A percentile compares a stretch with the other conserved stretches of the same genome.
Conservation (phyloP, 2,329 filamentous ascomycete genomes). For the Trichophyton equinum region DNA sequence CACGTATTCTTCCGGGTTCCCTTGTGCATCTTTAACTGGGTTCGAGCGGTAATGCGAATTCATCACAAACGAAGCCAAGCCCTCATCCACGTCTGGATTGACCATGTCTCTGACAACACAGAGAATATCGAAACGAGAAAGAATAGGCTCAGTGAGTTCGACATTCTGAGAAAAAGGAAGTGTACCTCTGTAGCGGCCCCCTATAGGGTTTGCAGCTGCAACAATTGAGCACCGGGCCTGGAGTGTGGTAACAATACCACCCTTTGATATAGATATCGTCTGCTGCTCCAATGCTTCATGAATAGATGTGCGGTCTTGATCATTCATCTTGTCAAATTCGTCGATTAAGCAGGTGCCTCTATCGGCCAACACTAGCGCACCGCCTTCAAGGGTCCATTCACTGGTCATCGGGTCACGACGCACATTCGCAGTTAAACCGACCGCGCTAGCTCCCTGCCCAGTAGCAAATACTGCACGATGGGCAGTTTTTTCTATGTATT, state of each 20-base stretch:
- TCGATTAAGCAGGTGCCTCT: slow-evolving; percentile 92
- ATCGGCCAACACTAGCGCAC: slow-evolving; percentile 87
- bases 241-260: slow-evolving; percentile 92
- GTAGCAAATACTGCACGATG: slow-evolving; percentile 96
- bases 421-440: slow-evolving; percentile 93
- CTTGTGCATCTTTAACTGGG: slow-evolving; percentile 42
- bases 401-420: slow-evolving; percentile 87
- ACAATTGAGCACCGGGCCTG: slow-evolving; percentile 94
- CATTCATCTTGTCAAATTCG: slow-evolving; percentile 99
- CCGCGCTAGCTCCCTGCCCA: slow-evolving; percentile 89
- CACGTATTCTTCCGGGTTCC: slow-evolving; percentile 36
- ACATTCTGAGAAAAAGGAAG: slow-evolving; percentile 95
- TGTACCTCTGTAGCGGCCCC: slow-evolving; percentile 90
- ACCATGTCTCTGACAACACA: slow-evolving; percentile 94
- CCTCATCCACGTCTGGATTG: slow-evolving; percentile 81
- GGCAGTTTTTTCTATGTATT: slow-evolving; percentile 95
- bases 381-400: slow-evolving; percentile 96
- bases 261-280: slow-evolving; percentile 97
- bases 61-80: slow-evolving; percentile 87
- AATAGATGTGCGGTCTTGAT: slow-evolving; percentile 93
- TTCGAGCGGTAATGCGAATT: slow-evolving; percentile 88
- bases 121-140: slow-evolving; percentile 95
- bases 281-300: slow-evolving; percentile 99
- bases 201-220: slow-evolving; percentile 90
- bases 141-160: slow-evolving; percentile 88